Base-by-base conservation (phyloP, 257 asterid species). In the Penstemon barbatus region DNA sequence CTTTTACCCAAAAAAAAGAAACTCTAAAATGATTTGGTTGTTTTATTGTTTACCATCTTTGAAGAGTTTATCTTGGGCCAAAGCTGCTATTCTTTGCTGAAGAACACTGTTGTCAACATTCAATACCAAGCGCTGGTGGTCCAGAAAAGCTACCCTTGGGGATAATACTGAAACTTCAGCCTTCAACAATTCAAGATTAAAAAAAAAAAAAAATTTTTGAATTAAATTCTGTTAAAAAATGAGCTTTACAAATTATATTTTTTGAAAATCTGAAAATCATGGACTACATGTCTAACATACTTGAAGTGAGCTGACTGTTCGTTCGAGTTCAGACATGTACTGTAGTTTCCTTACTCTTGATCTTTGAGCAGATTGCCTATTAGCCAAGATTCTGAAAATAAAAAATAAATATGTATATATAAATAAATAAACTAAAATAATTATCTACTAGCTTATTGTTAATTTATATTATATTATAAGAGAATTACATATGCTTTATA, bases 301-400 rank as follows among this genome's bases (percentile, higher is more conserved):
- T 61, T 92, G 98, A 58, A 92, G 93, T 38, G 98, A 82, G 33
- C 89, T 77, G 19, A 92, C 98, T 63, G 86, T 87, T 59, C 97
- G 90, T 71, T 92, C 98, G 51, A 92, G 84, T 84, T 92, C 98
- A 3, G 98, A 89, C 52, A 92, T 83, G 85, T 92, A 92, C 62
- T 92, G 98, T 5, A 92, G 63, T 78, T 92, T 92, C 75, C 98
- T 86, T 83, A 92, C 96, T 71, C 98, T 63, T 58, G 97, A 92
- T 81, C 98, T 83, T 61, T 92, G 98, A 3, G 98, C 98, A 33
- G 98, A 92, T 81, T 89, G 98, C 80, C 98, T 78, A 59, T 92
- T 92, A 6, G 98, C 98, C 91, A 92, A 79, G 51, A 92, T 89
- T 79, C 98, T 92, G 78, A 19, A 8, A 41, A 39, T 15, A 55